Evolutionary conservation across 2,329 filamentous ascomycete species (phyloP), one percentile per base, ranked within the genome.

Genomic region (Furcasterigmium furcatum): DNA sequence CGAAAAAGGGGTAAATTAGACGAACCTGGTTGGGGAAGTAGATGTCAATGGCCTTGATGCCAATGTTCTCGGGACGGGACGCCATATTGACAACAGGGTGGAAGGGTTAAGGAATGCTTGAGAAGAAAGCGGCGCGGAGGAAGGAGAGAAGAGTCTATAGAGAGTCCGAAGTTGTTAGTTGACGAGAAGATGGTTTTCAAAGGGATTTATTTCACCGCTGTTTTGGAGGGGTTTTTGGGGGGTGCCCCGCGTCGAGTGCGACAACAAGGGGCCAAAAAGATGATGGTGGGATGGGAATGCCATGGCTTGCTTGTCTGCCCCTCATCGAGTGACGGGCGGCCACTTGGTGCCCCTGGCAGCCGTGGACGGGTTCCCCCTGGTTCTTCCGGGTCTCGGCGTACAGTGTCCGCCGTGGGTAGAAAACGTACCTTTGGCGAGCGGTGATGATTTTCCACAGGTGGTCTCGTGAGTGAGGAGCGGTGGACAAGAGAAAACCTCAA

Each of bases 21-120:
- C 83, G 54, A 71, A 92, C 88, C 83, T 92, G 88, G 68, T 79
- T 87, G 55, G 88, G 88, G 64, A 90, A 88, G 71, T 94, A 94
- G 64, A 94, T 82, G 68, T 94, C 88, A 70, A 94, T 88, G 85
- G 87, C 88, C 77, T 94, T 92, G 67, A 94, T 91, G 79, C 88
- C 88, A 70, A 94, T 85, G 73, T 92, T 92, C 70, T 91, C 83
- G 55, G 88, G 87, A 71, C 87, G 85, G 58, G 84, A 67, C 64
- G 86, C 79, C 87, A 91, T 91, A 48, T 51, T 73, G 60, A 36
- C n/a, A n/a, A n/a, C n/a, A n/a, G 54, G n/a, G 18, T 18, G 38
- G 38, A 38, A 18, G 35, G 8, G 38, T 20, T 39, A 34, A 29
- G 40, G 29, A 46, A 40, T 24, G 12, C 18, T 13, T 13, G 19